These are phyloP conservation scores for Allomyces macrogynus DNA, from an alignment of 192 early-diverging fungal genomes.

Conservation along the genomic window DNA sequence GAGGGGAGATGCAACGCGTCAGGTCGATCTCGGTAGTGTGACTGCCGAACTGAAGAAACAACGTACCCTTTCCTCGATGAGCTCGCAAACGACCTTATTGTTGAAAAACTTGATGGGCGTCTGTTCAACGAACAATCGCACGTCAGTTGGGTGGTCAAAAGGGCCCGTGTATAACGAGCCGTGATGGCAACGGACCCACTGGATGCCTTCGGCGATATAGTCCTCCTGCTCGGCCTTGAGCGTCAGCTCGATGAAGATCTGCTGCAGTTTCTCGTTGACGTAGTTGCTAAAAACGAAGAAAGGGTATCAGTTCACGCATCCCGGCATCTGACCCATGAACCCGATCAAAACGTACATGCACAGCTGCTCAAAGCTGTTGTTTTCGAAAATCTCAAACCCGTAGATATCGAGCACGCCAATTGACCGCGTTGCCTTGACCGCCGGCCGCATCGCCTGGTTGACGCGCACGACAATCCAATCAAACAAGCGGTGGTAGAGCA, in stretches of 20 bases:
- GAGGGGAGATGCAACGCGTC: too few species aligned
- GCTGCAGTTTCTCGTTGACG: conserved; percentile 90
- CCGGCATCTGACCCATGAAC: not conserved
- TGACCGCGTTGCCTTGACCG: conserved; percentile 33
- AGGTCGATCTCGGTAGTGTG: too few species aligned
- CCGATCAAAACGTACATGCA: conserved; percentile 36
- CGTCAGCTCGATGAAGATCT: conserved; percentile 97
- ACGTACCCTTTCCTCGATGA: conserved; percentile 68
- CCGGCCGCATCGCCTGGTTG: conserved; percentile 61
- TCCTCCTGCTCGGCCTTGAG: conserved; percentile 98
- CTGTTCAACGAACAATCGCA: not conserved
- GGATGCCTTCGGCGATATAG: conserved; percentile 82
- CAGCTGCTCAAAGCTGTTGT: conserved; percentile 96
- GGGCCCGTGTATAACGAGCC: too few species aligned
- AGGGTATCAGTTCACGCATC: conserved; percentile 1
- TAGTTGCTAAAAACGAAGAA: conserved; percentile 38
- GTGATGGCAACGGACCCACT: conserved; percentile 33
- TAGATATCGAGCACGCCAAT: conserved; percentile 97
- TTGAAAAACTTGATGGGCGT: conserved; percentile 99
- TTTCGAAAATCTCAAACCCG: conserved; percentile 89
- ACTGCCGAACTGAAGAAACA: too few species aligned
- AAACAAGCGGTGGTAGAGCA: conserved; percentile 83
- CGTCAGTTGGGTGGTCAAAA: too few species aligned
- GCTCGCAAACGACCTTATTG: conserved; percentile 96
- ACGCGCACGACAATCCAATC: conserved; percentile 95